Conservation (phyloP, 208 protist species). For the Leishmania aethiopica region DNA sequence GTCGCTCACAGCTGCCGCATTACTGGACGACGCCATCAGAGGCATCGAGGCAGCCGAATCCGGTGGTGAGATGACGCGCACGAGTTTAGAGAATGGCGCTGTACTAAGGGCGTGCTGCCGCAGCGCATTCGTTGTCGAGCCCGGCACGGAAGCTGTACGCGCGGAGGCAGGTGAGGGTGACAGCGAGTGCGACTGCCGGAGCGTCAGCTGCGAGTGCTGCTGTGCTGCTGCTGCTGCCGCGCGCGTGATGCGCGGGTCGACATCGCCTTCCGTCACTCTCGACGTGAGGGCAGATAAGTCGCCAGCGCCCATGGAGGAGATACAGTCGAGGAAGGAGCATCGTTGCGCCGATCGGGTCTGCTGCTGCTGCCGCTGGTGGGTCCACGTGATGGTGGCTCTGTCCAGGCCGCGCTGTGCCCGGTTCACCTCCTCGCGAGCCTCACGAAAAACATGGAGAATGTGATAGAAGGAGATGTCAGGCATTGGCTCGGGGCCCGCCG, state of each 20-base stretch:
- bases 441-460: slow-evolving; percentile 18
- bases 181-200: background rate
- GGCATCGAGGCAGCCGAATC: background rate
- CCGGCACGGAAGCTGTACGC: background rate
- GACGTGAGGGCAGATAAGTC: background rate
- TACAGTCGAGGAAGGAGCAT: background rate
- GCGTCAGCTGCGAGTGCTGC: background rate
- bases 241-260: background rate
- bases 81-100: background rate
- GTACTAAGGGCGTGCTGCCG: background rate
- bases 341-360: background rate
- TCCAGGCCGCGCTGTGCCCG: slow-evolving; percentile 21
- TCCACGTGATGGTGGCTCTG: slow-evolving; percentile 13
- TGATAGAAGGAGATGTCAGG: slow-evolving; percentile 11
- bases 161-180: background rate
- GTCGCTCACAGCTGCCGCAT: background rate
- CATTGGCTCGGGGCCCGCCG: background rate
- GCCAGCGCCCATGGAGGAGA: background rate
- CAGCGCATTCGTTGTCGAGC: background rate
- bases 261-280: background rate
- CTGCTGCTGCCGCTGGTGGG: slow-evolving; percentile 14
- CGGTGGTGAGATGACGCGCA: background rate
- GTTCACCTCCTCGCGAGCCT: slow-evolving; percentile 24
- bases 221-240: background rate
- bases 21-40: background rate